Evolutionary conservation across 768 basidiomycete genomes (phyloP).

Genomic region (Leccinum sublutescens): DNA sequence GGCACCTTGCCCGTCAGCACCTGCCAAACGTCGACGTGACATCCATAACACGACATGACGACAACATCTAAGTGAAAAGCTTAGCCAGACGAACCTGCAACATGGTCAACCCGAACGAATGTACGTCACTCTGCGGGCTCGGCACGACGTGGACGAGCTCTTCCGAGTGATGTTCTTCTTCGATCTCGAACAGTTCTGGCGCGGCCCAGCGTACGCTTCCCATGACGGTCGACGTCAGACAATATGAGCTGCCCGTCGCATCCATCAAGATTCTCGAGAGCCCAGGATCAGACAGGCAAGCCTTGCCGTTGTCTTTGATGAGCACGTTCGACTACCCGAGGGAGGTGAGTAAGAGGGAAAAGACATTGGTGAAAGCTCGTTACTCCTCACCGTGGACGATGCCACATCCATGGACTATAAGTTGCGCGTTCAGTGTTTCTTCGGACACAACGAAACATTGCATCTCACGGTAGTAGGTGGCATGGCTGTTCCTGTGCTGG

Average conservation of each 20-base stretch:
- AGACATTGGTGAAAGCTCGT: not conserved
- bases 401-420: conserved; percentile 20
- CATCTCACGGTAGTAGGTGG: conserved; percentile 8
- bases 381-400: conserved; percentile 46
- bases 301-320: conserved; percentile 30
- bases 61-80: not conserved
- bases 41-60: not conserved
- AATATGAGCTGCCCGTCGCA: conserved; percentile 19
- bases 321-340: conserved; percentile 34
- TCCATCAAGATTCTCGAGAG: conserved; percentile 32
- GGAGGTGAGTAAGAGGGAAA: not conserved
- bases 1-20: conserved; percentile 25
- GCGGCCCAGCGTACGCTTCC: conserved; percentile 51
- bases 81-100: conserved; percentile 21
- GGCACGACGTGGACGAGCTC: too few relatives aligned
- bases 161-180: conserved; percentile 25
- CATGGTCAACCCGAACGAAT: conserved; percentile 38
- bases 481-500: too few relatives aligned
- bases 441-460: not conserved
- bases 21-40: conserved; percentile 16
- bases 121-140: conserved; percentile 39
- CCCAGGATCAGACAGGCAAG: conserved; percentile 38
- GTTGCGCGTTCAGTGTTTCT: not conserved
- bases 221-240: conserved; percentile 33
- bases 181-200: conserved; percentile 36